Percentiles rank a stretch among this genome's conserved stretches.
Conservation (phyloP, 805 yeast genomes). For the Peterozyma toletana region DNA sequence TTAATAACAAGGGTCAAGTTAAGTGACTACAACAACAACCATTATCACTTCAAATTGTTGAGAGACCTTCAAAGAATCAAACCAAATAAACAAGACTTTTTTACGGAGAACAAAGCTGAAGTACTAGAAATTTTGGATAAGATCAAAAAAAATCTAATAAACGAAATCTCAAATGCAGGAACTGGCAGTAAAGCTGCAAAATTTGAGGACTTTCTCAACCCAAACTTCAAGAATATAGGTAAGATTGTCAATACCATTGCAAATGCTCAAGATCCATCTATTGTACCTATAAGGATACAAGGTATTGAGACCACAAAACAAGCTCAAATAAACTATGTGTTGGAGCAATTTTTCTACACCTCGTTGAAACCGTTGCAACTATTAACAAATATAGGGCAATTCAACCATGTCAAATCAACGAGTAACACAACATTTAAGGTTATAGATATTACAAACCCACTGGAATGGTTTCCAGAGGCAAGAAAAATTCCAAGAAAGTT, state of each 20-base stretch:
- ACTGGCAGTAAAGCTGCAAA: background rate
- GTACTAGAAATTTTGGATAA: background rate
- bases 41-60: background rate
- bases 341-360: conserved; percentile 21
- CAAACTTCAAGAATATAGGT: conserved; percentile 18
- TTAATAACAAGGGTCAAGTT: too few relatives aligned
- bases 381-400: conserved; percentile 23
- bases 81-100: background rate
- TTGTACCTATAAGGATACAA: background rate
- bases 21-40: background rate
- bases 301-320: conserved; percentile 3
- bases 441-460: conserved; percentile 50
- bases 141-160: background rate
- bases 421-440: conserved; percentile 23
- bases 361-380: conserved; percentile 21
- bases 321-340: conserved; percentile 12
- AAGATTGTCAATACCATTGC: conserved; percentile 17
- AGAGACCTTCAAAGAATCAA: background rate
- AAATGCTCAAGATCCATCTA: background rate
- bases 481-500: conserved; percentile 71
- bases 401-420: conserved; percentile 14
- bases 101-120: background rate
- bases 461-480: conserved; percentile 82
- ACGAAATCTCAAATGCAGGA: background rate
- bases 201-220: conserved; percentile 12